A percentile compares a stretch with the other conserved stretches of the same genome.
Conservation (phyloP, 331 rosid species). For the Acacia concinna region DNA sequence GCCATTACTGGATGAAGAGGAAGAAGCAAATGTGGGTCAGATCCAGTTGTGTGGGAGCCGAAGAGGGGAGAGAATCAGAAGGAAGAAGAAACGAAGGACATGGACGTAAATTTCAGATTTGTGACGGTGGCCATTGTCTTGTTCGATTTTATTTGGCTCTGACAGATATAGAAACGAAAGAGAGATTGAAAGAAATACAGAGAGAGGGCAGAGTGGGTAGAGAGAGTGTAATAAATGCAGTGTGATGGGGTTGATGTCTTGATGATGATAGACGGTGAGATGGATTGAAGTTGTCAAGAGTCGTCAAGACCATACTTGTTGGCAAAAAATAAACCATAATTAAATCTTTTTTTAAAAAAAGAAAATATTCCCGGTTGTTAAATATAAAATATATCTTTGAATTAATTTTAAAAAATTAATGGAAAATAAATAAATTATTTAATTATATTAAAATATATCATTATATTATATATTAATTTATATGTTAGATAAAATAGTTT, state of each 20-base stretch:
- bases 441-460: no score
- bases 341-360: no score
- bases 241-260: not conserved
- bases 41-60: not conserved
- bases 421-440: no score
- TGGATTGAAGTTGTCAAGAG: not conserved
- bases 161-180: conserved; percentile 1
- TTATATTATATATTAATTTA: no score
- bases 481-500: no score
- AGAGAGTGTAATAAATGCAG: not conserved
- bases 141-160: not conserved
- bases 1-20: conserved; percentile 53
- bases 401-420: no score
- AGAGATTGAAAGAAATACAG: not conserved
- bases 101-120: conserved; percentile 32
- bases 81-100: not conserved
- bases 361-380: no score
- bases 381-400: no score
- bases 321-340: not conserved
- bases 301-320: not conserved
- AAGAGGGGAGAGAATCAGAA: not conserved
- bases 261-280: not conserved
- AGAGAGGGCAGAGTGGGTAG: not conserved
- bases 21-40: conserved; percentile 6
- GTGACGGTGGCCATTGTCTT: conserved; percentile 25